phyloP scores from a whole-genome alignment of 345 rosid species.

The Hypericum perforatum region DNA sequence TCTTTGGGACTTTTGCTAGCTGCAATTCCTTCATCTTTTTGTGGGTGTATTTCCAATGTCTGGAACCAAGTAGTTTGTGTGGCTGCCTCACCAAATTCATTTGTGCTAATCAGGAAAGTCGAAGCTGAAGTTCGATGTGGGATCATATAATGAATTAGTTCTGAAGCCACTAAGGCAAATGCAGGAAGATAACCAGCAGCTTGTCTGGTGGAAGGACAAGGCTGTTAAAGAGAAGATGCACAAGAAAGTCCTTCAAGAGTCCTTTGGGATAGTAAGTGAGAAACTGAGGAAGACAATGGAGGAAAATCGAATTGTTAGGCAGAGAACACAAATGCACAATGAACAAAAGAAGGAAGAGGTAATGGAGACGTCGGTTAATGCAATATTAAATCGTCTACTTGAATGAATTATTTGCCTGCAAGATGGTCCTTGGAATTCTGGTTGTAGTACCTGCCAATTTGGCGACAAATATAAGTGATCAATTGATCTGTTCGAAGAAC shows the following conservation, averaged over 20 bases:
- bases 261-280: background rate
- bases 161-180: slow-evolving; percentile 1
- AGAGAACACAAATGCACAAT: slow-evolving; percentile 1
- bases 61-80: too few species aligned
- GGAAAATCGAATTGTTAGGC: background rate
- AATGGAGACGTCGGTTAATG: background rate
- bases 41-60: too few species aligned
- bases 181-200: slow-evolving; percentile 3
- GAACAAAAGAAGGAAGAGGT: slow-evolving; percentile 13
- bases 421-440: too few species aligned
- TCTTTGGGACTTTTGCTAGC: too few species aligned
- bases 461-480: too few species aligned
- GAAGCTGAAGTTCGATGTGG: slow-evolving; percentile 13
- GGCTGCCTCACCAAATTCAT: background rate
- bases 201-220: background rate
- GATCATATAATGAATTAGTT: slow-evolving; percentile 12
- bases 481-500: too few species aligned
- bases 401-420: too few species aligned
- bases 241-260: background rate
- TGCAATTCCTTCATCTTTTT: too few species aligned
- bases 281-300: background rate
- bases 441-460: too few species aligned
- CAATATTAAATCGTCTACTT: too few species aligned
- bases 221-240: background rate
- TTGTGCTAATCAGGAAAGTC: slow-evolving; percentile 8